Evolutionary conservation across 2,329 filamentous ascomycete species (phyloP).

Genomic region (Incumbomyces delicatus): DNA sequence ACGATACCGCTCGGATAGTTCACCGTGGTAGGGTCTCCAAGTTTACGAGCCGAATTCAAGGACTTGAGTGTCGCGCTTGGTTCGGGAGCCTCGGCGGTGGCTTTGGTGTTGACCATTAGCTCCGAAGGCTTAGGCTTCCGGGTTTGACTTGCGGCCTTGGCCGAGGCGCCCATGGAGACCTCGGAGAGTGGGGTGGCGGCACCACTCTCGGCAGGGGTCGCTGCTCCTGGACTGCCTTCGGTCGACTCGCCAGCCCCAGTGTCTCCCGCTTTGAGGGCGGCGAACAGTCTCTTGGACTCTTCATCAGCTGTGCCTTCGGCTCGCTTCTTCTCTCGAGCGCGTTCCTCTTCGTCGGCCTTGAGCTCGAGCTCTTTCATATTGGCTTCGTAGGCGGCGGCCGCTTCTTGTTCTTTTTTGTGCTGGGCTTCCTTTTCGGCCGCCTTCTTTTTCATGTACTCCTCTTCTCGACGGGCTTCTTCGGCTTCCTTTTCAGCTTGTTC

Average conservation of each 20-base stretch:
- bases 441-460: slow-evolving; percentile 58
- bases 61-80: slow-evolving; percentile 90
- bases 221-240: slow-evolving; percentile 20
- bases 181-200: slow-evolving; percentile 38
- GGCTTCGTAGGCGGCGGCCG: slow-evolving; percentile 33
- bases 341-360: slow-evolving; percentile 39
- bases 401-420: slow-evolving; percentile 37
- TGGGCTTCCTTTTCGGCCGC: slow-evolving; percentile 58
- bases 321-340: slow-evolving; percentile 34
- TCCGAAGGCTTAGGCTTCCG: slow-evolving; percentile 73
- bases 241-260: slow-evolving; percentile 25
- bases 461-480: slow-evolving; percentile 36
- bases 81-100: slow-evolving; percentile 79
- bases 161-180: slow-evolving; percentile 37
- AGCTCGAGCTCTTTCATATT: slow-evolving; percentile 41
- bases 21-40: slow-evolving; percentile 67
- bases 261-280: slow-evolving; percentile 35
- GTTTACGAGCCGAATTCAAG: slow-evolving; percentile 80
- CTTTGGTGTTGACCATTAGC: slow-evolving; percentile 80
- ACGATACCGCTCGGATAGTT: slow-evolving; percentile 75
- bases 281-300: slow-evolving; percentile 30
- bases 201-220: slow-evolving; percentile 32
- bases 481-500: slow-evolving; percentile 39
- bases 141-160: slow-evolving; percentile 47
- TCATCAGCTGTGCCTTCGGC: slow-evolving; percentile 27